These are phyloP conservation scores for Citrus hindsii DNA, from an alignment of 345 rosid genomes.

Conservation along the genomic window DNA sequence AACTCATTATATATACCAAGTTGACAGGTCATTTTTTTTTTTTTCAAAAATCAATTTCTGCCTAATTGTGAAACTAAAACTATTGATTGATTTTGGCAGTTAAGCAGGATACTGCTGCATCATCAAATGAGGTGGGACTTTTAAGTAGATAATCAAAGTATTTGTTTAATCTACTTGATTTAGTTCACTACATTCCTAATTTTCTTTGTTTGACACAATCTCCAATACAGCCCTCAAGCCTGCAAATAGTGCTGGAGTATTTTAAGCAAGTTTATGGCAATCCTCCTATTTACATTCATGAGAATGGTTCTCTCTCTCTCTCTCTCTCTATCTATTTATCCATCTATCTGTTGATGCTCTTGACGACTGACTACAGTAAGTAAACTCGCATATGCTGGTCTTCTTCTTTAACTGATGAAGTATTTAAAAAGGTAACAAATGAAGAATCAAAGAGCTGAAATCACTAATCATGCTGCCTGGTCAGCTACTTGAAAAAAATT, in stretches of 20 bases:
- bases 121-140: slow-evolving; percentile 17
- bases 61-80: not conserved
- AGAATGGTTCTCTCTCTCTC: slow-evolving; percentile 41
- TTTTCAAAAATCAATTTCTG: not conserved
- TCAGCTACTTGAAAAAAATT: no score
- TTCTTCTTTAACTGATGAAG: not conserved
- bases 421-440: not conserved
- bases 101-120: not conserved
- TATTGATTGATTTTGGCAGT: slow-evolving; percentile 23
- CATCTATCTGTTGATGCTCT: no score
- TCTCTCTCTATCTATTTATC: slow-evolving; percentile 1
- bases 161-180: not conserved
- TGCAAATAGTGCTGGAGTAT: slow-evolving; percentile 33
- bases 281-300: slow-evolving; percentile 44
- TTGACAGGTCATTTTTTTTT: not conserved
- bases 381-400: not conserved
- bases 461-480: no score
- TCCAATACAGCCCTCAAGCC: slow-evolving; percentile 26
- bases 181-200: not conserved
- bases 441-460: not conserved
- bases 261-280: slow-evolving; percentile 36
- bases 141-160: not conserved
- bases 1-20: not conserved
- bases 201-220: slow-evolving; percentile 22
- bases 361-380: not conserved